Conservation (phyloP, 2,329 filamentous ascomycete species). For the Hypoxylon sp. region DNA sequence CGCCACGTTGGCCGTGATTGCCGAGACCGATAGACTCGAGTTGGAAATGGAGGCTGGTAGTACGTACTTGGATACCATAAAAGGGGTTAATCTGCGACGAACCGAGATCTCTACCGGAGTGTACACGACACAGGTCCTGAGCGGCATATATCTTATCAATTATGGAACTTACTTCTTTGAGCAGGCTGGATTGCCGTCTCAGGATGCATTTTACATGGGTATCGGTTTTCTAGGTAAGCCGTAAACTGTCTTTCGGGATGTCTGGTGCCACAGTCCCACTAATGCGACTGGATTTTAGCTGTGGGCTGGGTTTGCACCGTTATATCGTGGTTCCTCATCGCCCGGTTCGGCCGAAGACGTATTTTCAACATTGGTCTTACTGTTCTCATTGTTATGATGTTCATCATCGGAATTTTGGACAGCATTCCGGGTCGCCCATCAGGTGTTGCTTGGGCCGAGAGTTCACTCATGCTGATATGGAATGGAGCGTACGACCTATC, state of each 20-base stretch:
- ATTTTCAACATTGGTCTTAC: slow-evolving; percentile 66
- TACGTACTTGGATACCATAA: slow-evolving; percentile 67
- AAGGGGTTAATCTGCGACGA: slow-evolving; percentile 64
- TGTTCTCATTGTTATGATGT: slow-evolving; percentile 61
- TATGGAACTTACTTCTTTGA: slow-evolving; percentile 75
- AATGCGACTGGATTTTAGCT: slow-evolving; percentile 44
- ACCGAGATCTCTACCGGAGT: slow-evolving; percentile 72
- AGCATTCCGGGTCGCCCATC: slow-evolving; percentile 60
- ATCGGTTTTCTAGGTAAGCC: slow-evolving; percentile 63
- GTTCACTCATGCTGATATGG: slow-evolving; percentile 66
- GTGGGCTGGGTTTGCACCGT: slow-evolving; percentile 69
- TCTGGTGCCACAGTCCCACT: slow-evolving; percentile 17
- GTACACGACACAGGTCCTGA: slow-evolving; percentile 76
- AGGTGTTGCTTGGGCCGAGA: slow-evolving; percentile 63
- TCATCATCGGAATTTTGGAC: slow-evolving; percentile 64
- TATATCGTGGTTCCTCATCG: slow-evolving; percentile 67
- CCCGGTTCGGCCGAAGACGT: slow-evolving; percentile 65
- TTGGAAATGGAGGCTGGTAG: slow-evolving; percentile 64
- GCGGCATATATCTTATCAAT: slow-evolving; percentile 74
- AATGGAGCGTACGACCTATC: slow-evolving; percentile 68
- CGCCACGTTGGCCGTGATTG: slow-evolving; percentile 68
- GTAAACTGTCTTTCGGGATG: background rate
- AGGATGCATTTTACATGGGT: slow-evolving; percentile 68
- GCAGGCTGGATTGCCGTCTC: slow-evolving; percentile 67
- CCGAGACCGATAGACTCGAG: slow-evolving; percentile 71